Conservation (phyloP, 352 stramenopile genomes). For the Thraustochytrium striatum region DNA sequence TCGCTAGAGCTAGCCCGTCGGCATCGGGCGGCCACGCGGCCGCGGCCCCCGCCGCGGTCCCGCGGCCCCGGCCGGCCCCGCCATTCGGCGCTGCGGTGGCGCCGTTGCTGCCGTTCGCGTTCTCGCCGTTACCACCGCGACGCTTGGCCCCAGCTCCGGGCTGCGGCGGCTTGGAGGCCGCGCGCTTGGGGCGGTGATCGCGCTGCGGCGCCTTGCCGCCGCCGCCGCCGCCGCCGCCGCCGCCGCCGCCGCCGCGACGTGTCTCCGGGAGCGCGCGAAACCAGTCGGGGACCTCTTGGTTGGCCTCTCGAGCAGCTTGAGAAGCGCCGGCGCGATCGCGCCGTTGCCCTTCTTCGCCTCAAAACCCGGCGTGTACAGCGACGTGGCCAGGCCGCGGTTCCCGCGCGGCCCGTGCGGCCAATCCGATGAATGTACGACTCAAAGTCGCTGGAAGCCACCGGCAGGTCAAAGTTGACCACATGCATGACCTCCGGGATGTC, state of each 20-base stretch:
- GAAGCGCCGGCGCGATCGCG: neutral
- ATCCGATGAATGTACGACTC: constrained; percentile 99
- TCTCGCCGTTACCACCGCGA: too few relatives aligned
- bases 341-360: constrained; percentile 32
- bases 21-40: too few relatives aligned
- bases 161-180: too few relatives aligned
- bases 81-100: too few relatives aligned
- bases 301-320: constrained; percentile 7
- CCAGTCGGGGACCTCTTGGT: constrained; percentile 28
- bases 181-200: too few relatives aligned
- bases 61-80: too few relatives aligned
- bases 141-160: too few relatives aligned
- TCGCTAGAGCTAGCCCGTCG: too few relatives aligned
- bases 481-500: constrained; percentile 95
- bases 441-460: constrained; percentile 83
- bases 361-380: constrained; percentile 87
- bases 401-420: constrained; percentile 88
- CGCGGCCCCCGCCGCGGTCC: too few relatives aligned
- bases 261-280: constrained; percentile 6
- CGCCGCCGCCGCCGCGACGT: neutral
- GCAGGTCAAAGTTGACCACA: constrained; percentile 99
- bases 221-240: too few relatives aligned
- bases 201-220: too few relatives aligned
- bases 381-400: constrained; percentile 95
- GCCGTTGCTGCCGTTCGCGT: too few relatives aligned